Evolutionary conservation across 345 rosid species (phyloP).

Genomic region (Brassica nigra): DNA sequence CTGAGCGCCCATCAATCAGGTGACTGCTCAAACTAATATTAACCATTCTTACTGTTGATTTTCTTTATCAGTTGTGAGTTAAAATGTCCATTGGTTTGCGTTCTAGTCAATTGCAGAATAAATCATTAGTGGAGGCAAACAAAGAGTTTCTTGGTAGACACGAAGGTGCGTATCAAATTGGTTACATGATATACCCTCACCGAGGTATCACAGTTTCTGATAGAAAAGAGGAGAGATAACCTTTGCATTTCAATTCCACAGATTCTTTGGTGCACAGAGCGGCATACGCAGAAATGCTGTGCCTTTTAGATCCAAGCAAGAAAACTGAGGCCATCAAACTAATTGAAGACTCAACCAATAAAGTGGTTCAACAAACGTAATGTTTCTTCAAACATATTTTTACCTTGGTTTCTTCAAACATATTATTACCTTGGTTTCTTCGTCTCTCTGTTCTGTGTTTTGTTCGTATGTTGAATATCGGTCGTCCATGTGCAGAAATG

Average conservation of each 20-base stretch:
- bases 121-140: slow-evolving; percentile 79
- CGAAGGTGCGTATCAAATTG: slow-evolving; percentile 50
- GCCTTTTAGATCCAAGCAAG: slow-evolving; percentile 65
- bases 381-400: slow-evolving; percentile 9
- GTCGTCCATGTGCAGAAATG: slow-evolving; percentile 47
- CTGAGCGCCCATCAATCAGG: slow-evolving; percentile 89
- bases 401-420: background rate
- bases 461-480: background rate
- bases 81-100: slow-evolving; percentile 19
- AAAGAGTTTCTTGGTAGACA: slow-evolving; percentile 69
- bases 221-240: background rate
- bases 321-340: slow-evolving; percentile 69
- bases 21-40: slow-evolving; percentile 33
- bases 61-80: slow-evolving; percentile 5
- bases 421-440: background rate
- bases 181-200: background rate
- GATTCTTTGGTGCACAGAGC: slow-evolving; percentile 94
- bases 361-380: slow-evolving; percentile 59
- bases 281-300: slow-evolving; percentile 87
- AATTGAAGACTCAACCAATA: slow-evolving; percentile 76
- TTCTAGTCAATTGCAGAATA: slow-evolving; percentile 78
- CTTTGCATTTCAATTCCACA: slow-evolving; percentile 36
- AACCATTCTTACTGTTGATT: background rate
- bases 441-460: background rate
- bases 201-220: background rate